These are phyloP conservation scores for Coix lacrymajobi DNA, from an alignment of 176 grass and related monocot species.

Conservation along the genomic window DNA sequence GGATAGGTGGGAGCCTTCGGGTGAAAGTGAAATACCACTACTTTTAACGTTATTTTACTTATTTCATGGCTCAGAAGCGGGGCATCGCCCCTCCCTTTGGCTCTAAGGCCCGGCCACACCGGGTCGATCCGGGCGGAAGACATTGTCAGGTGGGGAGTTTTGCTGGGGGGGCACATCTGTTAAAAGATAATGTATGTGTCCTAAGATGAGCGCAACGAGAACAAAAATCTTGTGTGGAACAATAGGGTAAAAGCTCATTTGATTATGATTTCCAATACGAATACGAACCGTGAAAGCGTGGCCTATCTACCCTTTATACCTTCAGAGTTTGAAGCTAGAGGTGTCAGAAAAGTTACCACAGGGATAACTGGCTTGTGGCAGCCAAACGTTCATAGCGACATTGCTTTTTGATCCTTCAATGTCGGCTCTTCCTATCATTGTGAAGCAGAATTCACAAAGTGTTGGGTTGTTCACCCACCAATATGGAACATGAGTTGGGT, in stretches of 20 bases:
- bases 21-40: too few relatives aligned
- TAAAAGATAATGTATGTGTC: conserved; percentile 65
- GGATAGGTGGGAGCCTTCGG: too few relatives aligned
- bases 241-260: conserved; percentile 73
- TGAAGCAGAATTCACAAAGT: too few relatives aligned
- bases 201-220: conserved; percentile 56
- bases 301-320: conserved; percentile 74
- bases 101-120: too few relatives aligned
- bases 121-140: too few relatives aligned
- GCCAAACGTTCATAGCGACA: conserved; percentile 27
- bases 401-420: too few relatives aligned
- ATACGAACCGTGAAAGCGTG: conserved; percentile 70
- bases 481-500: too few relatives aligned
- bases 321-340: conserved; percentile 40
- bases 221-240: conserved; percentile 65
- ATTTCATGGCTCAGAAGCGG: too few relatives aligned
- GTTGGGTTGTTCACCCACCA: too few relatives aligned
- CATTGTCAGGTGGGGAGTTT: conserved; percentile 53
- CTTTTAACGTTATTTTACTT: too few relatives aligned
- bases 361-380: conserved; percentile 72
- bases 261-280: conserved; percentile 66
- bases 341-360: conserved; percentile 55
- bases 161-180: conserved; percentile 77
- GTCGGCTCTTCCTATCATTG: too few relatives aligned
- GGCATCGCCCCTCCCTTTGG: too few relatives aligned